Evolutionary conservation across 2,329 filamentous ascomycete species (phyloP).

Genomic region (Botrytis porri): DNA sequence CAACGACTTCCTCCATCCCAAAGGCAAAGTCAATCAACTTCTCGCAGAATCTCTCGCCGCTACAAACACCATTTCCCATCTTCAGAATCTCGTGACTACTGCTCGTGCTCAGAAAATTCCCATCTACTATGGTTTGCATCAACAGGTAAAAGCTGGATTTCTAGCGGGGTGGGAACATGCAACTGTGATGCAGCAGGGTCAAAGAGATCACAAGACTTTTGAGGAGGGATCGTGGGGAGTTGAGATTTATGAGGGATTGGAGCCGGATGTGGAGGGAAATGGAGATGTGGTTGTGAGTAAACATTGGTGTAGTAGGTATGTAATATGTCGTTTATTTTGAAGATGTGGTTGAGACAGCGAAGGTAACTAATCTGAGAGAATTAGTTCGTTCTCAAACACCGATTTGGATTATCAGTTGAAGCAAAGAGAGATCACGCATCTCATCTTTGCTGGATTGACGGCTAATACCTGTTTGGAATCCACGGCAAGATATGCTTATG

Average conservation of each 20-base stretch:
- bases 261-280: conserved; percentile 32
- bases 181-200: conserved; percentile 25
- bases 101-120: conserved; percentile 35
- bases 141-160: conserved; percentile 31
- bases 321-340: background rate
- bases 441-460: conserved; percentile 38
- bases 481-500: conserved; percentile 39
- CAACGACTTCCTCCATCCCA: conserved; percentile 35
- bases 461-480: conserved; percentile 40
- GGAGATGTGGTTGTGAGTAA: conserved; percentile 38
- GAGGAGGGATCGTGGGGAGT: conserved; percentile 37
- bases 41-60: conserved; percentile 34
- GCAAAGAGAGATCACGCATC: conserved; percentile 37
- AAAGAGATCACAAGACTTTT: conserved; percentile 30
- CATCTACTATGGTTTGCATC: conserved; percentile 40
- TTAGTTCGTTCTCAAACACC: conserved; percentile 39
- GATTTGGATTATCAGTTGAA: conserved; percentile 40
- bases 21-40: conserved; percentile 31
- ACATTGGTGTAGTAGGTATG: conserved; percentile 38
- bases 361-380: background rate
- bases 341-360: no score
- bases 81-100: conserved; percentile 31
- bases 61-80: conserved; percentile 34
- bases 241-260: conserved; percentile 36
- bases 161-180: conserved; percentile 37